Conservation (phyloP, 2,329 filamentous ascomycete species). For the Xylaria sp. region DNA sequence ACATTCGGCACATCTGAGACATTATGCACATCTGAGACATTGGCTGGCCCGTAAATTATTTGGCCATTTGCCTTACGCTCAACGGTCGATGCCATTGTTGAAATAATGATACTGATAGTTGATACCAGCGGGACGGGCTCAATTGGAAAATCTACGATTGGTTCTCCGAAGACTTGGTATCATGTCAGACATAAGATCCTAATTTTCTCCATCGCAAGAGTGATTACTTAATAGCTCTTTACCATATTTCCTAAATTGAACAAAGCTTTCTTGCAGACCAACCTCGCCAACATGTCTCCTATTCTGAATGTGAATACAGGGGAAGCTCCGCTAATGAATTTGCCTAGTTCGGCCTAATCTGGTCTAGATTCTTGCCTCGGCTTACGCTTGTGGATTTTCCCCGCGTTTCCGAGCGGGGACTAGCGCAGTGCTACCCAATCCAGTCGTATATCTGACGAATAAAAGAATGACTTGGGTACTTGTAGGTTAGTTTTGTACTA, state of each 20-base stretch:
- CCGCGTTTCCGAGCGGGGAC: not conserved
- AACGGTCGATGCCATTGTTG: slow-evolving; percentile 46
- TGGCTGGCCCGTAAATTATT: slow-evolving; percentile 53
- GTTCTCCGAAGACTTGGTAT: not conserved
- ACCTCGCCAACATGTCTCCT: not conserved
- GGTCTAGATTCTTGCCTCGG: not conserved
- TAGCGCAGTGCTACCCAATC: not conserved
- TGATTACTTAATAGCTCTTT: not conserved
- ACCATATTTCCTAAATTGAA: not conserved
- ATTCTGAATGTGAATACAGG: not conserved
- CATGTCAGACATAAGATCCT: not conserved
- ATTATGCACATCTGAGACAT: no score
- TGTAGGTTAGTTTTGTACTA: no score
- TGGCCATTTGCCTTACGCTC: slow-evolving; percentile 46
- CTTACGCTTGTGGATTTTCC: not conserved
- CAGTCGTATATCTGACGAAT: no score
- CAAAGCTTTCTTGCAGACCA: not conserved
- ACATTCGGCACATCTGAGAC: slow-evolving; percentile 53
- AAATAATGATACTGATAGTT: not conserved
- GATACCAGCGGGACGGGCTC: not conserved
- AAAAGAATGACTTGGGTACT: no score
- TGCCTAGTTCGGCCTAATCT: not conserved
- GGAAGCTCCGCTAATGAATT: not conserved
- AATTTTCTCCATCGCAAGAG: not conserved
- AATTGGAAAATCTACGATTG: not conserved